A percentile compares a stretch with the other conserved stretches of the same genome.
These are phyloP conservation scores for Xerophyta viscosa DNA, from an alignment of 106 monocot genomes.

Conservation along the genomic window DNA sequence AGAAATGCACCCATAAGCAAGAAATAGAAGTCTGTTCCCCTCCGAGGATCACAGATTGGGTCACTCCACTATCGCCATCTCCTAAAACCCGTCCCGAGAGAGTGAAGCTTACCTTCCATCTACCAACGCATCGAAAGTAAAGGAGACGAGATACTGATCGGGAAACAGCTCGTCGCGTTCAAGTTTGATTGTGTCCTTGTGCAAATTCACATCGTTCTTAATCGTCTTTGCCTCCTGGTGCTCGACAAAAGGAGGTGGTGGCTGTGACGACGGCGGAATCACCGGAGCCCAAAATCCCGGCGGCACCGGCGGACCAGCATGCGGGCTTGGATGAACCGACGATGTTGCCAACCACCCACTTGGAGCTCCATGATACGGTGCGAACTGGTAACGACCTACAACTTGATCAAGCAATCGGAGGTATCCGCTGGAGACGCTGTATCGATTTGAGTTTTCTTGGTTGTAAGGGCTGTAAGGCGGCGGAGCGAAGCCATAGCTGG, in stretches of 20 bases:
- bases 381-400: neutral
- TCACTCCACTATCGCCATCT: too few species aligned
- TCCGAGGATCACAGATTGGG: too few species aligned
- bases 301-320: neutral
- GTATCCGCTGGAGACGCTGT: neutral
- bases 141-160: slow-evolving; percentile 56
- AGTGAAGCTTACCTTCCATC: slow-evolving; percentile 93
- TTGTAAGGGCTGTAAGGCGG: neutral
- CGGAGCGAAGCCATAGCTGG: neutral
- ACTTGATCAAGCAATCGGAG: neutral
- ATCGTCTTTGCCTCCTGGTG: slow-evolving; percentile 64
- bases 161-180: slow-evolving; percentile 40
- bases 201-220: slow-evolving; percentile 81
- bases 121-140: slow-evolving; percentile 60
- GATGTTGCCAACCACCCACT: neutral
- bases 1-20: too few species aligned
- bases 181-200: slow-evolving; percentile 69
- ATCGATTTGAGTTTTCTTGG: neutral
- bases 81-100: too few species aligned
- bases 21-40: too few species aligned
- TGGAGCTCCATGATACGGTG: neutral
- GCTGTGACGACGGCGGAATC: neutral
- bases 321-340: neutral
- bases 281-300: slow-evolving; percentile 2
- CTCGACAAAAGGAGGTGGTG: slow-evolving; percentile 63